Conservation (phyloP, 23 red algal species). For the Gracilaria domingensis region DNA sequence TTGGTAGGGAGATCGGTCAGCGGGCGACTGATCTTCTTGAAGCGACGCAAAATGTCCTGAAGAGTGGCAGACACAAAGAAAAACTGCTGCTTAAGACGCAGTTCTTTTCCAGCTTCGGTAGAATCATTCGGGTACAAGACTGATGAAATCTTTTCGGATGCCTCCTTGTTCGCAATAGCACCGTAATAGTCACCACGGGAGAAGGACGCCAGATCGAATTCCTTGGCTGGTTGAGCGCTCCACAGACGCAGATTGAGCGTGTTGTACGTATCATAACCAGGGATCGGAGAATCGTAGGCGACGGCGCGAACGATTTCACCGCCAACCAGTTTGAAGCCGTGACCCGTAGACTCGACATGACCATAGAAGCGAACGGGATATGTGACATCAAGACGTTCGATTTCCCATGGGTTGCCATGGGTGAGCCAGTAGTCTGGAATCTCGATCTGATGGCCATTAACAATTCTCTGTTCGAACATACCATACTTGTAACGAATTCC, state of each 20-base stretch:
- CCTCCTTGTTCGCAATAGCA: slow-evolving; percentile 85
- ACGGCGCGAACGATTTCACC: slow-evolving; percentile 91
- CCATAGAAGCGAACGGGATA: slow-evolving; percentile 98
- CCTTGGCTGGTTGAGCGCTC: slow-evolving; percentile 89
- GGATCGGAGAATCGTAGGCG: slow-evolving; percentile 98
- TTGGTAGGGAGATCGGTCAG: slow-evolving; percentile 89
- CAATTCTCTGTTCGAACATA: slow-evolving; percentile 97
- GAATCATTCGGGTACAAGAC: slow-evolving; percentile 99
- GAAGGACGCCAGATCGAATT: slow-evolving; percentile 98
- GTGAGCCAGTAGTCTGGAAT: slow-evolving; percentile 99
- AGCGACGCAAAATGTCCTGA: slow-evolving; percentile 94
- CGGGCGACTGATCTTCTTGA: slow-evolving; percentile 88
- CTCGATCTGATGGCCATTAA: slow-evolving; percentile 96
- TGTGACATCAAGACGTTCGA: slow-evolving; percentile 97
- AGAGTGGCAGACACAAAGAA: slow-evolving; percentile 99
- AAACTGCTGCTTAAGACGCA: slow-evolving; percentile 99
- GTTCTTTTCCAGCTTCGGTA: slow-evolving; percentile 98
- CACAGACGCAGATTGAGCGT: slow-evolving; percentile 94
- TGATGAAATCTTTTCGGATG: slow-evolving; percentile 89
- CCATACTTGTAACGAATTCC: slow-evolving; percentile 99
- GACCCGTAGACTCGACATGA: slow-evolving; percentile 78
- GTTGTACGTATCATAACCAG: slow-evolving; percentile 99
- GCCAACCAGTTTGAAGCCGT: slow-evolving; percentile 78
- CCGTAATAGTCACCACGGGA: slow-evolving; percentile 96
- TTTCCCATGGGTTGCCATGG: slow-evolving; percentile 97